Percentiles rank a stretch among this genome's conserved stretches.
phyloP scores from a whole-genome alignment of 2,329 filamentous ascomycete genomes.

The Aspergillus thermomutatus region DNA sequence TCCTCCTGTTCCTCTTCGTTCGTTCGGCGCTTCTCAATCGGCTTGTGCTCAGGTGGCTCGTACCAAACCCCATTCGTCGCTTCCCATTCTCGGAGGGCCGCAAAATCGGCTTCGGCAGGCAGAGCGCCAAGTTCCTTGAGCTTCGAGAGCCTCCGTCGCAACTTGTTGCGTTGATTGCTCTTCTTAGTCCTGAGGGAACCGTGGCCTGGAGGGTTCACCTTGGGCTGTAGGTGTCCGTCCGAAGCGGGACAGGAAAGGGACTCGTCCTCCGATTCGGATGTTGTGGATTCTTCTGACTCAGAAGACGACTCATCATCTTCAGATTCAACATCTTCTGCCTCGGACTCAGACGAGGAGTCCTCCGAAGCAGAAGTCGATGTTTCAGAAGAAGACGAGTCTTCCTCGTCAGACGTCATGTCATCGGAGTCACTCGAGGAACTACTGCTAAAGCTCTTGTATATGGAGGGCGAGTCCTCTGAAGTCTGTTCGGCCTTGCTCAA shows the following conservation, averaged over 20 bases:
- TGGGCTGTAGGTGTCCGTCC: slow-evolving; percentile 7
- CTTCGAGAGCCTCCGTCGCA: slow-evolving; percentile 47
- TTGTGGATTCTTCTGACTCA: slow-evolving; percentile 21
- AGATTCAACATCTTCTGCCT: slow-evolving; percentile 27
- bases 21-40: slow-evolving; percentile 10
- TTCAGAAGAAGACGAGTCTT: slow-evolving; percentile 21
- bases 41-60: slow-evolving; percentile 13
- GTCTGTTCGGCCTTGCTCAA: slow-evolving; percentile 13
- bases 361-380: slow-evolving; percentile 35
- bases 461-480: slow-evolving; percentile 15
- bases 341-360: slow-evolving; percentile 32
- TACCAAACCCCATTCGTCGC: slow-evolving; percentile 22
- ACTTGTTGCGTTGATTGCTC: slow-evolving; percentile 55
- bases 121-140: slow-evolving; percentile 55
- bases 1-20: slow-evolving; percentile 35
- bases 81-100: slow-evolving; percentile 45
- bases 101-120: slow-evolving; percentile 48
- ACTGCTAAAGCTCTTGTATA: slow-evolving; percentile 10
- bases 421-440: slow-evolving; percentile 31
- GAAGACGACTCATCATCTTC: slow-evolving; percentile 19
- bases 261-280: slow-evolving; percentile 37
- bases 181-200: slow-evolving; percentile 52
- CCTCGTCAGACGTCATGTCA: slow-evolving; percentile 14
- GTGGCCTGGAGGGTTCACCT: slow-evolving; percentile 42
- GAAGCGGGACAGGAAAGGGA: slow-evolving; percentile 13